phyloP scores from a whole-genome alignment of 2,329 filamentous ascomycete species.

The Periglandula ipomoeae region DNA sequence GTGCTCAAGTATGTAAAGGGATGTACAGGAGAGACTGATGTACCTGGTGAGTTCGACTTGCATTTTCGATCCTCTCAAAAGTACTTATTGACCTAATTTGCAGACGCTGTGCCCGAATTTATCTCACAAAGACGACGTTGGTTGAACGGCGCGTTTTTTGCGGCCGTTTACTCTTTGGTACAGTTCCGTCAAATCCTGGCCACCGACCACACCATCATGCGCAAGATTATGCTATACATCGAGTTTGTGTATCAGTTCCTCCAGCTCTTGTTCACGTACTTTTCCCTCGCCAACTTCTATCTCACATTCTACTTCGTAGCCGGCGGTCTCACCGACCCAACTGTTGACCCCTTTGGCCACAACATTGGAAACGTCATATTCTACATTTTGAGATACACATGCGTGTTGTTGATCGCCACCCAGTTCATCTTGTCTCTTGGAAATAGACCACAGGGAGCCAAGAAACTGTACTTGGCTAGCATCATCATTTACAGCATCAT shows the following conservation, averaged over 20 bases:
- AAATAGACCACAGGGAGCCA: slow-evolving; percentile 90
- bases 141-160: slow-evolving; percentile 98
- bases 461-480: slow-evolving; percentile 76
- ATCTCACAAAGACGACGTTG: slow-evolving; percentile 93
- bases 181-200: slow-evolving; percentile 90
- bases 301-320: slow-evolving; percentile 98
- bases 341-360: slow-evolving; percentile 85
- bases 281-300: slow-evolving; percentile 98
- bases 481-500: slow-evolving; percentile 90
- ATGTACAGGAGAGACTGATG: slow-evolving; percentile 94
- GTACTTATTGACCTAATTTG: slow-evolving; percentile 15
- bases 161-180: slow-evolving; percentile 91
- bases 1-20: slow-evolving; percentile 96
- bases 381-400: slow-evolving; percentile 73
- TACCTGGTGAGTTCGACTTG: slow-evolving; percentile 62
- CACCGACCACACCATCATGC: slow-evolving; percentile 82
- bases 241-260: slow-evolving; percentile 95
- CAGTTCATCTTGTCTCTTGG: slow-evolving; percentile 97
- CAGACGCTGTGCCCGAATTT: slow-evolving; percentile 89
- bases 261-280: slow-evolving; percentile 90
- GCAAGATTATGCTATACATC: slow-evolving; percentile 86
- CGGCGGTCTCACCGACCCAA: slow-evolving; percentile 71
- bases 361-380: slow-evolving; percentile 80
- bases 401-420: slow-evolving; percentile 78
- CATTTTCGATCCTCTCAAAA: neutral